Evolutionary conservation across 495 filamentous ascomycete genomes (phyloP).

Genomic region (Penicillium angulare): DNA sequence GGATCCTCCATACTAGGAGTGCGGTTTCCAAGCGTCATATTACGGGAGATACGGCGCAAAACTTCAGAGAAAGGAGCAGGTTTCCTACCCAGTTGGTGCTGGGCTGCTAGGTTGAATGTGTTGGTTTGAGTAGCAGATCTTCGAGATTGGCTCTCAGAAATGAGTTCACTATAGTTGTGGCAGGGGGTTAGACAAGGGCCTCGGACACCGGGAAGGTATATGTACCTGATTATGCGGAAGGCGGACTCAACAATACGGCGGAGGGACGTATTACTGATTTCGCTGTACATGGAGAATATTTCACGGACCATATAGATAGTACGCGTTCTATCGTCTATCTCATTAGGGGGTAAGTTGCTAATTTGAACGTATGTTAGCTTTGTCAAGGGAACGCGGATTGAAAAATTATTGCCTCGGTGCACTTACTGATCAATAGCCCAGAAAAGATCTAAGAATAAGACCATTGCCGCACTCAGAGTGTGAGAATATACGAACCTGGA

Average conservation of each 20-base stretch:
- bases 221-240: background rate
- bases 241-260: background rate
- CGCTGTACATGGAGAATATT: background rate
- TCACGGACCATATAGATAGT: background rate
- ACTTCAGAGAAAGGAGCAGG: background rate
- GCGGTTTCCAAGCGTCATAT: background rate
- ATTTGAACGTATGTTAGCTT: background rate
- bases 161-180: background rate
- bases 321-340: background rate
- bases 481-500: constrained; percentile 1
- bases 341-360: background rate
- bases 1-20: background rate
- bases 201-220: too few relatives aligned
- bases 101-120: background rate
- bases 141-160: background rate
- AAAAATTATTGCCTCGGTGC: too few relatives aligned
- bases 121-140: background rate
- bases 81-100: background rate
- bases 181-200: too few relatives aligned
- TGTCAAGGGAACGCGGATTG: too few relatives aligned
- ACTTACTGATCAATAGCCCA: constrained; percentile 1
- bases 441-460: background rate
- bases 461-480: background rate
- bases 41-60: background rate
- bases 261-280: background rate